Conservation (phyloP, 2,329 filamentous ascomycete species). For the Epichloe amarillans region DNA sequence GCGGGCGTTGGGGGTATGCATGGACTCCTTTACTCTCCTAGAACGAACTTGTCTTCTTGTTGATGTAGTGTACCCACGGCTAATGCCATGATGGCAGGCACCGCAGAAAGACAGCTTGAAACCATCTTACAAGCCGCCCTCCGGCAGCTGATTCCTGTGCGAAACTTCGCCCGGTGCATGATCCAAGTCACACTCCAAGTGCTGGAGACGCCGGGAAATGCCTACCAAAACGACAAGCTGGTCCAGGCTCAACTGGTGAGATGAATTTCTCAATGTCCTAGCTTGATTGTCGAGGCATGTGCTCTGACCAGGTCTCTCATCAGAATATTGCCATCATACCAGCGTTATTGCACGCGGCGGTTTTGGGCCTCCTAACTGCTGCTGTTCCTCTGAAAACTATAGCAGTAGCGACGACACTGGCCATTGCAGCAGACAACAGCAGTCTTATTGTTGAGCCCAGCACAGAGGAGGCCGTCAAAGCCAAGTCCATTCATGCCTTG, state of each 20-base stretch:
- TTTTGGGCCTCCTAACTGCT: slow-evolving; percentile 68
- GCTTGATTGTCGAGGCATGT: neutral
- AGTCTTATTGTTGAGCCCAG: slow-evolving; percentile 47
- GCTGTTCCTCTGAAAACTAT: slow-evolving; percentile 68
- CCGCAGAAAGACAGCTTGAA: slow-evolving; percentile 72
- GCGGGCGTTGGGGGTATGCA: slow-evolving; percentile 64
- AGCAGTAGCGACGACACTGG: slow-evolving; percentile 51
- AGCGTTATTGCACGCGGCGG: slow-evolving; percentile 64
- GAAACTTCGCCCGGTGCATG: slow-evolving; percentile 62
- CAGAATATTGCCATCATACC: slow-evolving; percentile 72
- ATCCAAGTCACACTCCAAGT: slow-evolving; percentile 77
- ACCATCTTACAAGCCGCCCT: slow-evolving; percentile 58
- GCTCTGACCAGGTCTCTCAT: slow-evolving; percentile 6
- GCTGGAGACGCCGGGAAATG: slow-evolving; percentile 53
- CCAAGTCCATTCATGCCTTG: slow-evolving; percentile 67
- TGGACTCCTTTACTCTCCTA: neutral
- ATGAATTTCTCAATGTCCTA: neutral
- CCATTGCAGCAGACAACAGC: slow-evolving; percentile 32
- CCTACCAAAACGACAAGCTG: slow-evolving; percentile 47
- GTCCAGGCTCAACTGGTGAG: slow-evolving; percentile 47
- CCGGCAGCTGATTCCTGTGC: slow-evolving; percentile 59
- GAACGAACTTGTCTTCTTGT: no score
- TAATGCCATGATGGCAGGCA: slow-evolving; percentile 29
- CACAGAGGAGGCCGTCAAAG: slow-evolving; percentile 44
- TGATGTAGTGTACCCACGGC: neutral